A percentile compares a stretch with the other conserved stretches of the same genome.
These are phyloP conservation scores for Acephala macrosclerotiorum DNA, from an alignment of 2,329 filamentous ascomycete genomes.

Conservation along the genomic window DNA sequence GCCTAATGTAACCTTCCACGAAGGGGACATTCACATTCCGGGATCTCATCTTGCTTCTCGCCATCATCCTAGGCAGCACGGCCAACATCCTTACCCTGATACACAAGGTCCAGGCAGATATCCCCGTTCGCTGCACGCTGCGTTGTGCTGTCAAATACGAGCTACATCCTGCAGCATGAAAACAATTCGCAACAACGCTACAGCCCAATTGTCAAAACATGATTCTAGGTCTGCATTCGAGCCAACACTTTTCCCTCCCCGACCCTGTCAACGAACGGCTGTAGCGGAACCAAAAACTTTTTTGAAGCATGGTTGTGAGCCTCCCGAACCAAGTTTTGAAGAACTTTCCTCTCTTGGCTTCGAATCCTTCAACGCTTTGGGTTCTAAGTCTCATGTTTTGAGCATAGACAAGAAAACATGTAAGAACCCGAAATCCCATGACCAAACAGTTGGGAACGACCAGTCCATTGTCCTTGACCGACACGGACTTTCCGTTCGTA, in stretches of 20 bases:
- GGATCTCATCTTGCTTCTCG: background rate
- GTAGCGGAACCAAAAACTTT: background rate
- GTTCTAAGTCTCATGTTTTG: background rate
- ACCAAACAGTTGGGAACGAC: background rate
- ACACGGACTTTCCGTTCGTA: background rate
- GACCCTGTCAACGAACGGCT: conserved; percentile 3
- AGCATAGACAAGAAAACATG: background rate
- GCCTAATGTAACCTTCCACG: conserved; percentile 3
- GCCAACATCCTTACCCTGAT: conserved; percentile 8
- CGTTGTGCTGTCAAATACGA: conserved; percentile 25
- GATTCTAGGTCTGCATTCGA: background rate
- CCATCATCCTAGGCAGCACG: conserved; percentile 2
- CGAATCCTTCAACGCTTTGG: background rate
- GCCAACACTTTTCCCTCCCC: background rate
- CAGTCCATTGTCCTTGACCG: no score
- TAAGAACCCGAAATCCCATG: background rate
- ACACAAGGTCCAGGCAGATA: background rate
- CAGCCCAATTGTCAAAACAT: conserved; percentile 5
- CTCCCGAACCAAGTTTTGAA: conserved; percentile 2
- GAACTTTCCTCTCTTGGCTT: background rate
- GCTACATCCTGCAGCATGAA: background rate
- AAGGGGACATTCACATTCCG: background rate
- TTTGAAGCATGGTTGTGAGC: conserved; percentile 1
- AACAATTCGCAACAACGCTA: background rate
- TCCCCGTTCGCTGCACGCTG: conserved; percentile 15